Evolutionary conservation across 139 green algal genomes (phyloP).

Genomic region (Gonium pectorale): DNA sequence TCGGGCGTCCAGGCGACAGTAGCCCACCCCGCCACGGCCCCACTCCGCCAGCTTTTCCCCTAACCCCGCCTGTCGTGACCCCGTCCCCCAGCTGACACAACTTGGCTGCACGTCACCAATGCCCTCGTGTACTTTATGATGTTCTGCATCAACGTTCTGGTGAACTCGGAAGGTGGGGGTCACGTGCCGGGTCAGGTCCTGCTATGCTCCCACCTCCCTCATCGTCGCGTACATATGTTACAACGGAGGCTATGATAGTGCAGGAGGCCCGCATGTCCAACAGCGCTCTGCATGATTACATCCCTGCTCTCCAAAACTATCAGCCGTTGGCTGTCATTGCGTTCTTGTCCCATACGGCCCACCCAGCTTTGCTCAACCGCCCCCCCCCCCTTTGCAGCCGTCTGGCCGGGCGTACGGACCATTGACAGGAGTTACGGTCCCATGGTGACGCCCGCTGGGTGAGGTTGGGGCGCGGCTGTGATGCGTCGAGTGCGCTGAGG

Average conservation of each 20-base stretch:
- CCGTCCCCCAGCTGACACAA: neutral
- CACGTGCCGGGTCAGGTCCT: too few relatives aligned
- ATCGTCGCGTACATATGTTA: too few relatives aligned
- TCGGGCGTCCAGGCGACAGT: neutral
- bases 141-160: constrained; percentile 25
- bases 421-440: constrained; percentile 13
- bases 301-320: too few relatives aligned
- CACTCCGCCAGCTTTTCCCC: neutral
- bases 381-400: too few relatives aligned
- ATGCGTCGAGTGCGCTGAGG: neutral
- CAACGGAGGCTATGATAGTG: too few relatives aligned
- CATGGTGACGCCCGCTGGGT: constrained; percentile 14
- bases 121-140: constrained; percentile 13
- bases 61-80: neutral
- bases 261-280: too few relatives aligned
- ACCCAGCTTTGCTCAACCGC: too few relatives aligned
- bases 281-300: too few relatives aligned
- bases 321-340: too few relatives aligned
- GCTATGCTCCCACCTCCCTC: too few relatives aligned
- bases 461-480: neutral
- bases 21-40: neutral
- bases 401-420: neutral
- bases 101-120: constrained; percentile 22
- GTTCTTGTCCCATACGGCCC: too few relatives aligned
- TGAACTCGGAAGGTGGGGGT: constrained; percentile 10